Percentiles rank a stretch among this genome's conserved stretches.
These are phyloP conservation scores for Monosporascus sp. DNA, from an alignment of 2,329 filamentous ascomycete genomes.

Conservation along the genomic window DNA sequence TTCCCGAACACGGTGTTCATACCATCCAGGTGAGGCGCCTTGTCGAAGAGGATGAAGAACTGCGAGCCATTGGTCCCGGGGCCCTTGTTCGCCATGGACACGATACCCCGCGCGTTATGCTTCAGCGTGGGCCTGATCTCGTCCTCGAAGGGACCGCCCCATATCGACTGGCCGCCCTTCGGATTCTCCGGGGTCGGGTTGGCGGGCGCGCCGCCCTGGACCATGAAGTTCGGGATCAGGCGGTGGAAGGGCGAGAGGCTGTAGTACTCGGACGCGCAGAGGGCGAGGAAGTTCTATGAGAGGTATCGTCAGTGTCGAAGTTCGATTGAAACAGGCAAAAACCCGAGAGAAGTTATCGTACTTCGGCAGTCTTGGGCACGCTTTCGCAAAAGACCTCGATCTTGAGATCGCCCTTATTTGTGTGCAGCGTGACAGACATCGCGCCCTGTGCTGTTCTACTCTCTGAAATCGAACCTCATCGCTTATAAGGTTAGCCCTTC, in stretches of 20 bases:
- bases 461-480: neutral
- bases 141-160: conserved; percentile 69
- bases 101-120: conserved; percentile 63
- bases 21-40: conserved; percentile 75
- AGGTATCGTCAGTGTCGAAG: conserved; percentile 5
- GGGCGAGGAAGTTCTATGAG: conserved; percentile 77
- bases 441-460: conserved; percentile 5
- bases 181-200: conserved; percentile 51
- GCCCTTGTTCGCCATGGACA: conserved; percentile 77
- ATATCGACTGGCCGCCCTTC: conserved; percentile 69
- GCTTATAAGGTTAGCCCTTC: neutral
- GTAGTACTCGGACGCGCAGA: conserved; percentile 77
- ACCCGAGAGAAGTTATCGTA: conserved; percentile 28
- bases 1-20: conserved; percentile 81
- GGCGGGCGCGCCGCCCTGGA: conserved; percentile 66
- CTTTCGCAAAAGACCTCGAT: conserved; percentile 94
- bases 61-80: conserved; percentile 70
- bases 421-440: conserved; percentile 75
- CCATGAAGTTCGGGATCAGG: conserved; percentile 75
- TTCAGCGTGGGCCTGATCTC: conserved; percentile 68
- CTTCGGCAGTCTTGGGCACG: conserved; percentile 87
- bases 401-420: conserved; percentile 84
- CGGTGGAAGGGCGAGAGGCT: conserved; percentile 72
- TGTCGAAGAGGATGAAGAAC: conserved; percentile 76
- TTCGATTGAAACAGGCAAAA: neutral